These are phyloP conservation scores for Symbiodinium pilosum DNA, from an alignment of 73 alveolate species.

Conservation along the genomic window DNA sequence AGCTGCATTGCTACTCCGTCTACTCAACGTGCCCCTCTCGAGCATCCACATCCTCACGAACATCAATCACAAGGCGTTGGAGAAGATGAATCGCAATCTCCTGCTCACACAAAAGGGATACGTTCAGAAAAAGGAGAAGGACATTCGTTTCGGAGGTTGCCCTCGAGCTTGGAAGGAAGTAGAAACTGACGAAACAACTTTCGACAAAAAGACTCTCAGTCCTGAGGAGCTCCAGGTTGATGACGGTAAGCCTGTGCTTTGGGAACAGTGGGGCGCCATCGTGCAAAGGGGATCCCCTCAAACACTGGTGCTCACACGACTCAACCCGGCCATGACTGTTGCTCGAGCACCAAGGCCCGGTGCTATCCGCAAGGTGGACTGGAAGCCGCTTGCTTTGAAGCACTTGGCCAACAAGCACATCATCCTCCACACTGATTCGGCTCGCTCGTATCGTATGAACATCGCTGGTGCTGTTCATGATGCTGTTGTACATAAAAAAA, in stretches of 20 bases:
- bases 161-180: conserved; percentile 11
- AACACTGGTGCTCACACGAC: neutral
- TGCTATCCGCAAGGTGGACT: conserved; percentile 31
- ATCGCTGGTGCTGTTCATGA: neutral
- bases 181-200: conserved; percentile 44
- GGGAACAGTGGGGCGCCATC: conserved; percentile 1
- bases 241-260: neutral
- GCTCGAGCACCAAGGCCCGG: conserved; percentile 65
- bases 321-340: neutral
- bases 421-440: conserved; percentile 12
- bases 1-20: neutral
- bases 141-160: neutral
- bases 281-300: neutral
- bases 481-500: neutral
- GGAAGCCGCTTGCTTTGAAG: neutral
- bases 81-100: neutral
- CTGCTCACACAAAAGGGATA: neutral
- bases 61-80: neutral
- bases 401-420: neutral
- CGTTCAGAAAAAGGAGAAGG: neutral
- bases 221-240: neutral
- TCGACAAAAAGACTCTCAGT: neutral
- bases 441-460: neutral
- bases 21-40: neutral
- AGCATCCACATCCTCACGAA: neutral